Percentiles rank a stretch among this genome's conserved stretches.
These are phyloP conservation scores for Isabelozyma heimii DNA, from an alignment of 805 yeast genomes.

Conservation along the genomic window DNA sequence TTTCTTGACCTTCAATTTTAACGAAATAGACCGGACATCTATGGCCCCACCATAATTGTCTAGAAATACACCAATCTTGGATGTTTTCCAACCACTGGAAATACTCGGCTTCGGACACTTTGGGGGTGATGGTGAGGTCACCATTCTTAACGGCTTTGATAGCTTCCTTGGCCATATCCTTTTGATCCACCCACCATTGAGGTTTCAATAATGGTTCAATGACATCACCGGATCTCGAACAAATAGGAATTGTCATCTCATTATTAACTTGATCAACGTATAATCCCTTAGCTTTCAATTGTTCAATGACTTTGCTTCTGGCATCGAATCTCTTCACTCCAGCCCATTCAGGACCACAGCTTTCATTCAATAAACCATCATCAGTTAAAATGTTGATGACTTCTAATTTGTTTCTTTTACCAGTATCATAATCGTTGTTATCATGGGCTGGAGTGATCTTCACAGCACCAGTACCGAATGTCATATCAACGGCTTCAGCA, in stretches of 20 bases:
- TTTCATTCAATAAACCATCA: slow-evolving; percentile 84
- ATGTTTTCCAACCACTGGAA: slow-evolving; percentile 93
- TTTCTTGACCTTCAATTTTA: slow-evolving; percentile 70
- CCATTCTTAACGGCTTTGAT: slow-evolving; percentile 83
- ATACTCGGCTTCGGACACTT: slow-evolving; percentile 87
- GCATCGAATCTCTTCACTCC: slow-evolving; percentile 96
- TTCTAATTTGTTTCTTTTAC: slow-evolving; percentile 89
- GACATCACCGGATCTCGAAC: slow-evolving; percentile 95
- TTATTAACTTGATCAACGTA: slow-evolving; percentile 85
- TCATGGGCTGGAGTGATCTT: slow-evolving; percentile 99
- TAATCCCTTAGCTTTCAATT: slow-evolving; percentile 70
- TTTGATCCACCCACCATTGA: slow-evolving; percentile 98
- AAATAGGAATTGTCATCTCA: slow-evolving; percentile 91
- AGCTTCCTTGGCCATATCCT: slow-evolving; percentile 84
- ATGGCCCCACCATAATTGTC: slow-evolving; percentile 94
- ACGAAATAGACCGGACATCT: slow-evolving; percentile 95
- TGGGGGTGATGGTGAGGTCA: slow-evolving; percentile 77
- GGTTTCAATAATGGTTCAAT: slow-evolving; percentile 97
- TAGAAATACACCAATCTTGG: slow-evolving; percentile 99
- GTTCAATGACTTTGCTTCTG: slow-evolving; percentile 76
- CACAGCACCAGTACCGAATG: slow-evolving; percentile 99
- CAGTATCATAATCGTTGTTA: slow-evolving; percentile 93
- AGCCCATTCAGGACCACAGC: slow-evolving; percentile 83
- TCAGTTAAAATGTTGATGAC: slow-evolving; percentile 89
- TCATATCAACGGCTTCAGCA: slow-evolving; percentile 96